These are phyloP conservation scores for Thraustotheca clavata DNA, from an alignment of 352 stramenopile genomes.

Conservation along the genomic window DNA sequence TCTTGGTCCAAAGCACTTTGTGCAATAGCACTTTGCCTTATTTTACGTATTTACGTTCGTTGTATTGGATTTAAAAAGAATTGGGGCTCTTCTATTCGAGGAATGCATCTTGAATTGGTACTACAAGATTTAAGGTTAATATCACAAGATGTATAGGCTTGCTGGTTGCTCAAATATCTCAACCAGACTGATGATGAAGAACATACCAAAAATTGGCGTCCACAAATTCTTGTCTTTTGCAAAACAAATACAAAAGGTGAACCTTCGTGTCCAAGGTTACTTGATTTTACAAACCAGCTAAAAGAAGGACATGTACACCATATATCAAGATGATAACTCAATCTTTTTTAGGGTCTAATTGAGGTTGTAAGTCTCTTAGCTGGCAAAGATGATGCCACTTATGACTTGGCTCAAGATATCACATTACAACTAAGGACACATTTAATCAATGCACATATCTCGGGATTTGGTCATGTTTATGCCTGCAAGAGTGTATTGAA, in stretches of 20 bases:
- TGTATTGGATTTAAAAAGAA: conserved; percentile 18
- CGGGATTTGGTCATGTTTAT: conserved; percentile 22
- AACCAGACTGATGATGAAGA: conserved; percentile 21
- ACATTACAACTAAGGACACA: conserved; percentile 19
- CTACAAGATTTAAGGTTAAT: background rate
- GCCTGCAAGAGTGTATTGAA: conserved; percentile 22
- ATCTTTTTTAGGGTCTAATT: conserved; percentile 17
- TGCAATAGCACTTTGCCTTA: conserved; percentile 25
- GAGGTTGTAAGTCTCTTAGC: conserved; percentile 21
- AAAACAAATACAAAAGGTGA: conserved; percentile 10
- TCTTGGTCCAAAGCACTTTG: conserved; percentile 27
- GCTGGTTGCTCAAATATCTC: conserved; percentile 18
- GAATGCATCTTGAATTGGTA: conserved; percentile 23
- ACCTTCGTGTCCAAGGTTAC: conserved; percentile 5
- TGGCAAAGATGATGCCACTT: conserved; percentile 11
- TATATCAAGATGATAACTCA: background rate
- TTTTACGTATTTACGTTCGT: conserved; percentile 22
- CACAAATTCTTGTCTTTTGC: conserved; percentile 19
- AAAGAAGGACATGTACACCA: conserved; percentile 20
- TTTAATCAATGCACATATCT: conserved; percentile 7
- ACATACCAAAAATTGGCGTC: conserved; percentile 23
- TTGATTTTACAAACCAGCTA: conserved; percentile 20
- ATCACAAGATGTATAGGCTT: conserved; percentile 18
- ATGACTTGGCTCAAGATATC: background rate
- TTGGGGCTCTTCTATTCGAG: conserved; percentile 16